phyloP scores from a whole-genome alignment of 2,329 filamentous ascomycete species.

The Venturia oleaginea region DNA sequence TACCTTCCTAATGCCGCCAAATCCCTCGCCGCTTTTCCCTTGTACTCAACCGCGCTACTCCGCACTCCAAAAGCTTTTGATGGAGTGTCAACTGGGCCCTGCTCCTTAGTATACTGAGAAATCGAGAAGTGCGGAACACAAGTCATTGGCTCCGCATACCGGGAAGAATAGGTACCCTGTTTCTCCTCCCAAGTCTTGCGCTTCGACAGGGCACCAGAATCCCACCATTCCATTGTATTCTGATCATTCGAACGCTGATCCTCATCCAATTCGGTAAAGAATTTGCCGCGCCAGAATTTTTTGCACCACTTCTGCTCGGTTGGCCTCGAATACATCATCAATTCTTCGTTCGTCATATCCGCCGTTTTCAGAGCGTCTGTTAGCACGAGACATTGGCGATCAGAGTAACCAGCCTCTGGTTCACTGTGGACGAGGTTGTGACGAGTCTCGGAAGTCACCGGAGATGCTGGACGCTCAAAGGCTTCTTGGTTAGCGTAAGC shows the following conservation, averaged over 20 bases:
- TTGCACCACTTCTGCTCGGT: background rate
- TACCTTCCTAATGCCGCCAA: background rate
- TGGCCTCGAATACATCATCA: slow-evolving; percentile 4
- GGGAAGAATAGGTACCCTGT: background rate
- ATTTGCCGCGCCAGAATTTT: background rate
- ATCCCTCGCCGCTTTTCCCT: background rate
- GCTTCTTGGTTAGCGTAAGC: background rate
- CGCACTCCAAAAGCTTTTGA: background rate
- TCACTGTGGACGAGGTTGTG: background rate
- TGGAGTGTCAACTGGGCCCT: background rate
- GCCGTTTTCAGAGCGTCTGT: background rate
- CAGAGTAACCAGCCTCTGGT: background rate
- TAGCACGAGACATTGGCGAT: background rate
- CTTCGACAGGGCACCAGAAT: background rate
- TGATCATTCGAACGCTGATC: background rate
- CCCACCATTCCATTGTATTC: background rate
- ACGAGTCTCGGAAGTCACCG: background rate
- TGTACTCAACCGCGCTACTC: background rate
- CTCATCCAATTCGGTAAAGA: background rate
- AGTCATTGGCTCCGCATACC: background rate
- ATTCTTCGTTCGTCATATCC: background rate
- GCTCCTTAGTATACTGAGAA: background rate
- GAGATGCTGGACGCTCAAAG: slow-evolving; percentile 1
- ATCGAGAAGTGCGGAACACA: background rate
- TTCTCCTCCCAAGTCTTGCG: background rate